Percentiles rank a stretch among this genome's conserved stretches.
These are phyloP conservation scores for Acer saccharum DNA, from an alignment of 345 rosid genomes.

Conservation along the genomic window DNA sequence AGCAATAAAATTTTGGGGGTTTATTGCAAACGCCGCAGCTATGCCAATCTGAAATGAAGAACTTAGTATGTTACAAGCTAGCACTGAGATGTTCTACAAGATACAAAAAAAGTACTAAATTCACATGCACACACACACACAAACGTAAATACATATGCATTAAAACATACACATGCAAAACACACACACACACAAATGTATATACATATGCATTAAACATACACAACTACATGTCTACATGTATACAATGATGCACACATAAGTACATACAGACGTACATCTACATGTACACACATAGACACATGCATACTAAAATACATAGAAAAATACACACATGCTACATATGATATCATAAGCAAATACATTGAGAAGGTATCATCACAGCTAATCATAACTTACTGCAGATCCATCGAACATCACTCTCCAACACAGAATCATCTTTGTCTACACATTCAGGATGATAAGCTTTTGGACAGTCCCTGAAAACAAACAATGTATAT, in stretches of 20 bases:
- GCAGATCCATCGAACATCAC: conserved; percentile 37
- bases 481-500: conserved; percentile 19
- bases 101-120: not conserved
- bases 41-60: conserved; percentile 50
- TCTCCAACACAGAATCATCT: conserved; percentile 37
- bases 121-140: no score
- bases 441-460: conserved; percentile 42
- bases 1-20: conserved; percentile 46
- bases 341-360: not conserved
- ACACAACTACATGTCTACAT: not conserved
- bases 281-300: not conserved
- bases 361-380: not conserved
- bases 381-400: conserved; percentile 32
- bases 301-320: no score
- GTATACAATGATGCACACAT: no score
- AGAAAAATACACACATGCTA: not conserved
- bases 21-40: conserved; percentile 43
- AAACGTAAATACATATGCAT: no score
- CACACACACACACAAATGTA: no score
- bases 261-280: not conserved
- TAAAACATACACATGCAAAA: no score
- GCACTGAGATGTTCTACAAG: conserved; percentile 2
- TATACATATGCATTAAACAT: not conserved
- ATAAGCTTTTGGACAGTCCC: conserved; percentile 53
- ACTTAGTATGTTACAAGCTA: not conserved